phyloP scores from a whole-genome alignment of 2,329 filamentous ascomycete genomes.

The Macroventuria anomochaeta region DNA sequence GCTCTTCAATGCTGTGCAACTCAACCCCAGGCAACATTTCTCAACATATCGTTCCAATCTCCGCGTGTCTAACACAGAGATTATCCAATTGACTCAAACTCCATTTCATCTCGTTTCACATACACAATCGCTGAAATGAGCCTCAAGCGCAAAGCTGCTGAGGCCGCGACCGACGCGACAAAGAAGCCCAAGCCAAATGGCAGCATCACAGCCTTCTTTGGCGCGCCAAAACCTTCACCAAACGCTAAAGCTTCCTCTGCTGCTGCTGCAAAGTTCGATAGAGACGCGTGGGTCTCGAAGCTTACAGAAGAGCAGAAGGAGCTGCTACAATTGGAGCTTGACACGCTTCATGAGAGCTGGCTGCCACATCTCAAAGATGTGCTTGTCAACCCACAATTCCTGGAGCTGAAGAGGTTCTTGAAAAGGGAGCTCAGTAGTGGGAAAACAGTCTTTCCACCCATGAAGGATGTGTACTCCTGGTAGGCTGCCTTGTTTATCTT shows the following conservation, averaged over 20 bases:
- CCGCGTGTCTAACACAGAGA: background rate
- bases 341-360: constrained; percentile 92
- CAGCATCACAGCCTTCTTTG: constrained; percentile 91
- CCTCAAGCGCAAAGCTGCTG: constrained; percentile 59
- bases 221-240: constrained; percentile 59
- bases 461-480: constrained; percentile 94
- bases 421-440: constrained; percentile 75
- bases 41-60: background rate
- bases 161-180: constrained; percentile 52
- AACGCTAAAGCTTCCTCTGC: constrained; percentile 25
- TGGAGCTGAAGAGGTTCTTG: constrained; percentile 87
- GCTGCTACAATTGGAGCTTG: constrained; percentile 86
- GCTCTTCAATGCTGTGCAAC: constrained; percentile 8
- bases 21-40: constrained; percentile 1
- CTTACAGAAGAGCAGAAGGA: constrained; percentile 82
- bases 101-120: background rate
- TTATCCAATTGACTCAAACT: background rate
- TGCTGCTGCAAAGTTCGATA: constrained; percentile 70
- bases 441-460: constrained; percentile 84
- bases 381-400: constrained; percentile 76
- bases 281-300: constrained; percentile 83
- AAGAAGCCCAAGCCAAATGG: constrained; percentile 67
- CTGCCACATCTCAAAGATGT: constrained; percentile 88
- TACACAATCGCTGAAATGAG: constrained; percentile 47
- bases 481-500: too few species aligned